Base-by-base conservation (phyloP, 1,284 basidiomycete species). In the Ceratobasidium sp. region DNA sequence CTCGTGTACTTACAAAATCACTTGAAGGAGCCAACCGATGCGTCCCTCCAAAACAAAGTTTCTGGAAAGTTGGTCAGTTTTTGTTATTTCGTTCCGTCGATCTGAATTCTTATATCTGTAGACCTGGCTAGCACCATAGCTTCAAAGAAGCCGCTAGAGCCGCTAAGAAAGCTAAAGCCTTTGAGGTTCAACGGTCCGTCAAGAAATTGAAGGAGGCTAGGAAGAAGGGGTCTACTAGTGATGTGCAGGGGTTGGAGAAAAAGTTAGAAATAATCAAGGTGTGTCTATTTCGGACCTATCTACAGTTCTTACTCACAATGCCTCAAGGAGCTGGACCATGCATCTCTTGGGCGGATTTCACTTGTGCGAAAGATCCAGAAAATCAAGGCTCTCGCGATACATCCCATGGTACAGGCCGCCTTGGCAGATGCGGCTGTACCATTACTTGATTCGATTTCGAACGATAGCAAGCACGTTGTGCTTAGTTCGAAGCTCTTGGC, bases 141-240 rank as follows among this genome's bases (percentile, higher is more conserved):
- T 82, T 92, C 71, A 92, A 89, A 83, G 90, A 93, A 80, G 88
- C 93, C 23, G 87, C 87, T 77, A 93, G 92, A 82, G 90, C 91
- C 4, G 90, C 91, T 67, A 98, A 96, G 87, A 95, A 93, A 84
- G 92, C 93, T 9, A 95, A 92, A 84, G 87, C 90, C 0, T 95
- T 95, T 81, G 97, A 98, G 86, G 89, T 91, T 0, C 94, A 94
- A 85, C 94, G 94, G 83, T 85, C 94, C 18, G 90, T 97, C 73
- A 97, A 96, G 87, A 93, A 91, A 86, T 86, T 97, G 78, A 97
- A 94, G 85, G 88, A 88, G 18, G 63, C 39, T 44, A 60, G 58
- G 51, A 55, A 49, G 40, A 82, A 84, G 49, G 33, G 20, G 40
- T 39, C 39, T 3, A 83, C n/a, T n/a, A n/a, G 82, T 10, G 88